Evolutionary conservation across 2,329 filamentous ascomycete species (phyloP).

Genomic region (Madurella mycetomatis): DNA sequence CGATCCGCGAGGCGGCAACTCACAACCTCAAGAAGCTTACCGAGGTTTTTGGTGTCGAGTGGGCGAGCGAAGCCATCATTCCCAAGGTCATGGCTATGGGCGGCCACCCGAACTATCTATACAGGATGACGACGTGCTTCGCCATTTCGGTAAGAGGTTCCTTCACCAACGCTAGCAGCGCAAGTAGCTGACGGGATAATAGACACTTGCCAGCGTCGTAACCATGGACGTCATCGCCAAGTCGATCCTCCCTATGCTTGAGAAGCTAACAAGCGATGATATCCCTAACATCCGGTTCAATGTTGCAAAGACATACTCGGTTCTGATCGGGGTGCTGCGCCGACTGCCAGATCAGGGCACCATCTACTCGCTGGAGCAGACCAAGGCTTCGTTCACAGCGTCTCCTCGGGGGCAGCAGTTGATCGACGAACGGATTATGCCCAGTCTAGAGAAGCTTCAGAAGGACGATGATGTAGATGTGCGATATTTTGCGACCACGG

Average conservation of each 20-base stretch:
- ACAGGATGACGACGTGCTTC: constrained; percentile 99
- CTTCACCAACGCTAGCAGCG: not conserved
- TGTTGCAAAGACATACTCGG: constrained; percentile 93
- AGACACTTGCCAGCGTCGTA: constrained; percentile 93
- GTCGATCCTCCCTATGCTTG: constrained; percentile 92
- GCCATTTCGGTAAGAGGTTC: constrained; percentile 78
- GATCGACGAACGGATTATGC: constrained; percentile 80
- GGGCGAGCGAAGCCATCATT: constrained; percentile 95
- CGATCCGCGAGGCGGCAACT: constrained; percentile 93
- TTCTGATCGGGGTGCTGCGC: constrained; percentile 86
- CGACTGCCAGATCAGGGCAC: constrained; percentile 86
- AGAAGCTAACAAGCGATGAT: constrained; percentile 87
- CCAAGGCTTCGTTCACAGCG: constrained; percentile 56
- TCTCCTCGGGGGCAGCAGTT: constrained; percentile 72
- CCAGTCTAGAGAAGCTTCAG: constrained; percentile 90
- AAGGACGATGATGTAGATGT: constrained; percentile 98
- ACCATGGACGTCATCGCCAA: constrained; percentile 89
- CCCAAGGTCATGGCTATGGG: constrained; percentile 99
- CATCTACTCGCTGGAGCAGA: constrained; percentile 78
- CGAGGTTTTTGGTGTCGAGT: constrained; percentile 96
- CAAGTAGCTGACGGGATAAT: constrained; percentile 3
- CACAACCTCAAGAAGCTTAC: constrained; percentile 98
- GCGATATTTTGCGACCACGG: constrained; percentile 93
- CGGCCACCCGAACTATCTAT: constrained; percentile 96
- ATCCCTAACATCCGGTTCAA: constrained; percentile 99